A percentile compares a stretch with the other conserved stretches of the same genome.
These are phyloP conservation scores for Trametes hirsuta DNA, from an alignment of 1,284 basidiomycete genomes.

Conservation along the genomic window DNA sequence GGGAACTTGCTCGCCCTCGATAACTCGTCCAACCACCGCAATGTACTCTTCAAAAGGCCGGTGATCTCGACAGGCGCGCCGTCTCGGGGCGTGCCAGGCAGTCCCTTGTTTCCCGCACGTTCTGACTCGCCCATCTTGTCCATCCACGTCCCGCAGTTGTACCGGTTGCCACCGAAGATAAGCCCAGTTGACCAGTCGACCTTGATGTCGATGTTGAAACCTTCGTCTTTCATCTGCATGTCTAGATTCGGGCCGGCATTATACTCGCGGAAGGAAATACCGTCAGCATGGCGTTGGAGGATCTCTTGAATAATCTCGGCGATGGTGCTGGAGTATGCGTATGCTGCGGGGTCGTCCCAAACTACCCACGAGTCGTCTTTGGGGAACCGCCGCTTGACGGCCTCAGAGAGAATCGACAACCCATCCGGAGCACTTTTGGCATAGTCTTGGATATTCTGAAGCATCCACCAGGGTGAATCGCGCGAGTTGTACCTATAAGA, in stretches of 20 bases:
- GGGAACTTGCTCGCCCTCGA: constrained; percentile 76
- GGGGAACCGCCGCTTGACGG: constrained; percentile 91
- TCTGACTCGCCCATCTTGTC: constrained; percentile 95
- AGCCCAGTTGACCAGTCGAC: constrained; percentile 96
- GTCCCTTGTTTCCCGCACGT: constrained; percentile 92
- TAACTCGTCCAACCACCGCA: constrained; percentile 85
- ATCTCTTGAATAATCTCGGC: constrained; percentile 97
- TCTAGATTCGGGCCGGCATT: constrained; percentile 96
- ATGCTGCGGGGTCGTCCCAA: constrained; percentile 89
- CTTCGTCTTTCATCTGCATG: constrained; percentile 91
- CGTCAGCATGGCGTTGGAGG: constrained; percentile 89
- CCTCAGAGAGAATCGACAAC: constrained; percentile 77
- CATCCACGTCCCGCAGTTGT: constrained; percentile 94
- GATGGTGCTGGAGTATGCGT: constrained; percentile 78
- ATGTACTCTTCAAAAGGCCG: constrained; percentile 89
- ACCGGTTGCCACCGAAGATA: constrained; percentile 84
- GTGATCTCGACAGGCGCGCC: constrained; percentile 97
- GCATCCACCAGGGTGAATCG: constrained; percentile 97
- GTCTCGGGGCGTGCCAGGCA: constrained; percentile 93
- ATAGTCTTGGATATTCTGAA: constrained; percentile 98
- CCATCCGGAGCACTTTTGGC: constrained; percentile 85
- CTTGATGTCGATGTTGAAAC: constrained; percentile 92
- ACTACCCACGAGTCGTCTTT: constrained; percentile 91
- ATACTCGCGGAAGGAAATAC: constrained; percentile 94
- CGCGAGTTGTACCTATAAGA: constrained; percentile 81